These are phyloP conservation scores for Fusarium falciforme DNA, from an alignment of 2,329 filamentous ascomycete genomes.

Conservation along the genomic window DNA sequence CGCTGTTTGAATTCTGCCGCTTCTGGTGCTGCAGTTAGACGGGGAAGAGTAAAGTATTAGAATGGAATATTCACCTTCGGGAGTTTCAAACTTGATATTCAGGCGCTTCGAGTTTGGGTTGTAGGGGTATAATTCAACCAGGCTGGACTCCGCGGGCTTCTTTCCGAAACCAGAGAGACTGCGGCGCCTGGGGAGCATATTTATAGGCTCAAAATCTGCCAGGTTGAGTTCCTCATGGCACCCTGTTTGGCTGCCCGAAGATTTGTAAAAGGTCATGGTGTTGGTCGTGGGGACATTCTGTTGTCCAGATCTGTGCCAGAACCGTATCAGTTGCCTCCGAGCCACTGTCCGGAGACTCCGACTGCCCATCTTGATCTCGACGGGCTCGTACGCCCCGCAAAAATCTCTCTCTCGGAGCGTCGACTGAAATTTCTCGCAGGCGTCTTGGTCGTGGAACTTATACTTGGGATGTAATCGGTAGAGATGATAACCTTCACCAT, in stretches of 20 bases:
- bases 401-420: conserved; percentile 8
- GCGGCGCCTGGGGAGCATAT: neutral
- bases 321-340: conserved; percentile 5
- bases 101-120: neutral
- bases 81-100: conserved; percentile 4
- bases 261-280: neutral
- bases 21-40: neutral
- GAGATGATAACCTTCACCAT: conserved; percentile 12
- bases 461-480: conserved; percentile 10
- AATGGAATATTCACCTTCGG: neutral
- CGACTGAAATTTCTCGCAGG: conserved; percentile 2
- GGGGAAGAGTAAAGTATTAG: accelerated
- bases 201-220: neutral
- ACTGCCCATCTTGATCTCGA: neutral
- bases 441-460: conserved; percentile 2
- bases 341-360: neutral
- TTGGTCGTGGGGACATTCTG: neutral
- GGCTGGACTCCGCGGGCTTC: neutral
- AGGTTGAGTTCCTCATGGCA: neutral
- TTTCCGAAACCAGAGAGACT: neutral
- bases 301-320: neutral
- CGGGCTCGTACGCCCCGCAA: neutral
- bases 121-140: neutral
- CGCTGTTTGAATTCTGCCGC: neutral
- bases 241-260: neutral